Conservation (phyloP, 2,329 filamentous ascomycete species). For the Penicillium sp. region DNA sequence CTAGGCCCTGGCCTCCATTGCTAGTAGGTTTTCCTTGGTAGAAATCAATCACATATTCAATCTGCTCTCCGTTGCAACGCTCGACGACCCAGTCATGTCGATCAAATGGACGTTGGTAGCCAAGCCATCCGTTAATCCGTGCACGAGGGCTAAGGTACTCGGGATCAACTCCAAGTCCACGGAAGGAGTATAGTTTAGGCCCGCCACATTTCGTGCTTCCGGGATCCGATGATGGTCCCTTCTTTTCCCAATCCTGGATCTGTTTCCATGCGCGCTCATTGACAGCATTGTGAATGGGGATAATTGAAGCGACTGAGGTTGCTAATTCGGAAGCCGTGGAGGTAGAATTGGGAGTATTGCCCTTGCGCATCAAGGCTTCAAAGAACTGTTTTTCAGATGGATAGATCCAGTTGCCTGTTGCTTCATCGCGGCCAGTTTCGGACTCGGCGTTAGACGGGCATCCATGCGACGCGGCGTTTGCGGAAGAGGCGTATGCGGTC, state of each 20-base stretch:
- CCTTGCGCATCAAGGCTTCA: conserved; percentile 91
- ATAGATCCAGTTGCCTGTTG: conserved; percentile 91
- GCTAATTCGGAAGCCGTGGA: conserved; percentile 47
- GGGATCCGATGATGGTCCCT: conserved; percentile 55
- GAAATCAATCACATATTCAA: conserved; percentile 98
- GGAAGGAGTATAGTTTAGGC: conserved; percentile 80
- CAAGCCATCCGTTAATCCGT: conserved; percentile 75
- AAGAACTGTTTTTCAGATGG: conserved; percentile 98
- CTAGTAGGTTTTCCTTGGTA: conserved; percentile 69
- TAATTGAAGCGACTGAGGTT: conserved; percentile 83
- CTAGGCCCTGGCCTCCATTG: conserved; percentile 30
- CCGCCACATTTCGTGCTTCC: conserved; percentile 70
- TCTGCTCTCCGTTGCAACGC: conserved; percentile 69
- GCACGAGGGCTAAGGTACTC: conserved; percentile 75
- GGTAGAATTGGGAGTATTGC: conserved; percentile 63
- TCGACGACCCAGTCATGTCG: conserved; percentile 97
- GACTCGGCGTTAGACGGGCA: conserved; percentile 71
- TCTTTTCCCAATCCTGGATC: conserved; percentile 84
- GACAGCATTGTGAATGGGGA: conserved; percentile 97
- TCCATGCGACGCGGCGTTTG: conserved; percentile 33
- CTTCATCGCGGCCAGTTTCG: conserved; percentile 69
- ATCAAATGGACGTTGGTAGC: conserved; percentile 92
- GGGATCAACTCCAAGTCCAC: conserved; percentile 58
- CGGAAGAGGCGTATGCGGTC: conserved; percentile 34
- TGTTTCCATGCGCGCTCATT: conserved; percentile 95